A percentile compares a stretch with the other conserved stretches of the same genome.
phyloP scores from a whole-genome alignment of 108 stramenopile genomes.

The Cyclotella cryptica region DNA sequence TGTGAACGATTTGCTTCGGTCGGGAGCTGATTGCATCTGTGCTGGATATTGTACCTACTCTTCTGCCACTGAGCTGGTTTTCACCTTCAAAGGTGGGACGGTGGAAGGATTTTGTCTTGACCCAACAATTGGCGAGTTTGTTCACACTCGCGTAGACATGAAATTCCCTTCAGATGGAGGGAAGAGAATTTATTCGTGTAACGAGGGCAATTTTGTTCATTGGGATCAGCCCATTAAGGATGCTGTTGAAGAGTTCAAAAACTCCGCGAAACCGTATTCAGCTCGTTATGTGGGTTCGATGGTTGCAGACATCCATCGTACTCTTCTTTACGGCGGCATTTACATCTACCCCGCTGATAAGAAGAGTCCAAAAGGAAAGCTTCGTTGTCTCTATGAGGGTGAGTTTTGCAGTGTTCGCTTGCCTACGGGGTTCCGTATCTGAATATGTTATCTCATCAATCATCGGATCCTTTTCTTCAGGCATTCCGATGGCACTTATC shows the following conservation, averaged over 20 bases:
- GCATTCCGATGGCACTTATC: conserved; percentile 99
- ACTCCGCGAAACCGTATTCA: conserved; percentile 78
- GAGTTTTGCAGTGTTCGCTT: background rate
- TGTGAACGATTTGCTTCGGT: conserved; percentile 91
- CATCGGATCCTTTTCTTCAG: conserved; percentile 29
- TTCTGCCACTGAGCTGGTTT: conserved; percentile 92
- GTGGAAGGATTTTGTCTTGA: conserved; percentile 99
- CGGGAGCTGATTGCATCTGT: conserved; percentile 92
- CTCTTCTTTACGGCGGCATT: conserved; percentile 98
- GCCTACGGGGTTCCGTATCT: background rate
- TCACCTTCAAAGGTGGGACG: conserved; percentile 88
- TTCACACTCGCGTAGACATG: conserved; percentile 93
- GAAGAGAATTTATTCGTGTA: conserved; percentile 96
- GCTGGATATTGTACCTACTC: conserved; percentile 96
- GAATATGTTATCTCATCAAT: background rate
- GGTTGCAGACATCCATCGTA: conserved; percentile 99
- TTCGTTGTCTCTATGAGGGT: conserved; percentile 95
- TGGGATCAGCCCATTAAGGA: conserved; percentile 96
- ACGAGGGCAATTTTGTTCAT: conserved; percentile 95
- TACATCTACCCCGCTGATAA: conserved; percentile 98
- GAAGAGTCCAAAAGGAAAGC: conserved; percentile 93
- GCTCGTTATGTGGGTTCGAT: conserved; percentile 99
- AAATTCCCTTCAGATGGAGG: conserved; percentile 90
- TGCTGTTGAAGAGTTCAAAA: conserved; percentile 91
- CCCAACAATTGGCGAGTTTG: conserved; percentile 98